phyloP scores from a whole-genome alignment of 768 basidiomycete species.

The Fistulinella prunicolor region DNA sequence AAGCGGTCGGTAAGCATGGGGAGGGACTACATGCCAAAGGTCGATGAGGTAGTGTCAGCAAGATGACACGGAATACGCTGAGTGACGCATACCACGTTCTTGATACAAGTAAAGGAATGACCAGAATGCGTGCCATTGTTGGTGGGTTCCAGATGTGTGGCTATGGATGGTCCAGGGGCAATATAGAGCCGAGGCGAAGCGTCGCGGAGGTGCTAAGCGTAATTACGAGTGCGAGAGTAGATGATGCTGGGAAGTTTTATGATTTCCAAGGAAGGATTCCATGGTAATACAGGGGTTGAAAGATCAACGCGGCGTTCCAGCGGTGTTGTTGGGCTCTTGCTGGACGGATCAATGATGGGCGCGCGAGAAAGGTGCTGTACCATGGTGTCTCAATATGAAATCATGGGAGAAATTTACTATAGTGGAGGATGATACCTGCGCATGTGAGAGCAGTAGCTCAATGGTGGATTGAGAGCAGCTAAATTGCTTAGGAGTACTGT shows the following conservation, averaged over 20 bases:
- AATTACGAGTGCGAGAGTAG: background rate
- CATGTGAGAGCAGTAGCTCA: background rate
- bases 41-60: constrained; percentile 2
- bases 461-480: too few relatives aligned
- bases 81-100: constrained; percentile 1
- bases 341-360: background rate
- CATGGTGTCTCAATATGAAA: background rate
- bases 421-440: background rate
- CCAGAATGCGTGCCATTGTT: constrained; percentile 50
- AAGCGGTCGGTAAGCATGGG: constrained; percentile 28
- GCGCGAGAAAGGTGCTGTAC: background rate
- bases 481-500: too few relatives aligned
- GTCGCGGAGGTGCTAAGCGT: constrained; percentile 17
- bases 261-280: constrained; percentile 1
- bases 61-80: constrained; percentile 1
- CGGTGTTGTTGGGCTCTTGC: background rate
- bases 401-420: too few relatives aligned
- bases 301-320: background rate
- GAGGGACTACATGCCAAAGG: background rate
- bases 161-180: constrained; percentile 30
- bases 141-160: constrained; percentile 89
- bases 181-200: constrained; percentile 26
- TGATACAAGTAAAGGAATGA: background rate
- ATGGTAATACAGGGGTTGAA: too few relatives aligned
- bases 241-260: constrained; percentile 12